Percentiles rank a stretch among this genome's conserved stretches.
phyloP scores from a whole-genome alignment of 768 basidiomycete species.

The Rhizopogon roseolus region DNA sequence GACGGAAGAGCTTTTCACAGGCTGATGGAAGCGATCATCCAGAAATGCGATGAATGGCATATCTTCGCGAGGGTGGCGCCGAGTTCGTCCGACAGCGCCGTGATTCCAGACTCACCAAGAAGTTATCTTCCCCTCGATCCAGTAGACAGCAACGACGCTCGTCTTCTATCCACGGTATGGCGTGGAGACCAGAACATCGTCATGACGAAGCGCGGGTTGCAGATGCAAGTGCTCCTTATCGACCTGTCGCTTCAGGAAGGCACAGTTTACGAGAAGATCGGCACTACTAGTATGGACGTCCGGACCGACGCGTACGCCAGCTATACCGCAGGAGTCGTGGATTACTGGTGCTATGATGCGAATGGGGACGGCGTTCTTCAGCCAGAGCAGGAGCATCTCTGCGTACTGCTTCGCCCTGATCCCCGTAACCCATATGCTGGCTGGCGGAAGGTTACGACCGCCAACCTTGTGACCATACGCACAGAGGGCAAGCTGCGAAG shows the following conservation, averaged over 20 bases:
- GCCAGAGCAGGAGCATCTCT: conserved; percentile 23
- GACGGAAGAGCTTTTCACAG: conserved; percentile 28
- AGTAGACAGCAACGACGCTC: background rate
- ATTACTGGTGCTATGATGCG: conserved; percentile 28
- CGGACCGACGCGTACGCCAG: conserved; percentile 11
- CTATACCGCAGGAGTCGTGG: conserved; percentile 22
- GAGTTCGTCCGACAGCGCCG: conserved; percentile 21
- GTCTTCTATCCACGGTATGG: conserved; percentile 4
- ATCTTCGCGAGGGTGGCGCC: conserved; percentile 27
- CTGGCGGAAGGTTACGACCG: conserved; percentile 21
- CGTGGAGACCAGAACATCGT: conserved; percentile 23
- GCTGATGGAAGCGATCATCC: conserved; percentile 24
- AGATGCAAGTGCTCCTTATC: conserved; percentile 19
- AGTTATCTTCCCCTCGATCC: conserved; percentile 20
- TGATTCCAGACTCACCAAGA: conserved; percentile 26
- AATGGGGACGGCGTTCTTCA: conserved; percentile 18
- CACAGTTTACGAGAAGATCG: conserved; percentile 13
- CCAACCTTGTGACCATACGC: conserved; percentile 21
- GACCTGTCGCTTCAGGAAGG: conserved; percentile 14
- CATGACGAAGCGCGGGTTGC: conserved; percentile 28
- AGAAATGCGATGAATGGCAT: conserved; percentile 25
- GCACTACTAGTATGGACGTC: background rate
- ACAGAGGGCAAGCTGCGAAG: conserved; percentile 13
- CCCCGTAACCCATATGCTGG: conserved; percentile 24
- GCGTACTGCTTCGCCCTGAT: conserved; percentile 21